Evolutionary conservation across 2,329 filamentous ascomycete species (phyloP).

Genomic region (Aspergillus tamarii): DNA sequence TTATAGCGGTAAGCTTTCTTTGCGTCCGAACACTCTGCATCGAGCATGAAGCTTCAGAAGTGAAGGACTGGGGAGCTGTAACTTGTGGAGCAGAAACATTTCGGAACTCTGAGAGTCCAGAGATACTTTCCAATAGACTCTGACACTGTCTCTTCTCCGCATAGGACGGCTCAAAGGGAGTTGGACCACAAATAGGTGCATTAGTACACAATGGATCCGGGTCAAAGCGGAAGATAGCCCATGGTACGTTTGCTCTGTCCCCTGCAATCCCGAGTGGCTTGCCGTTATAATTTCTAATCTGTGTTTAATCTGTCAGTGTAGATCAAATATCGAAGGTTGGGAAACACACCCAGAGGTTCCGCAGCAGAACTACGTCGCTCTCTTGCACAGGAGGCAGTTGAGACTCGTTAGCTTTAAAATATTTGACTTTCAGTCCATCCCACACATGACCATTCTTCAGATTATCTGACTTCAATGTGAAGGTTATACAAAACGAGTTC

Average conservation of each 20-base stretch:
- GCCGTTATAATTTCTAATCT: slow-evolving; percentile 27
- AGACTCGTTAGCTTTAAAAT: slow-evolving; percentile 59
- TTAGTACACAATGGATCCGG: slow-evolving; percentile 22
- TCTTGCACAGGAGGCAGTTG: slow-evolving; percentile 49
- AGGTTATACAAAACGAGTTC: slow-evolving; percentile 63
- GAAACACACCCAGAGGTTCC: slow-evolving; percentile 56
- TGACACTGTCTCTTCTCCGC: slow-evolving; percentile 35
- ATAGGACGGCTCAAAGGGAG: slow-evolving; percentile 28
- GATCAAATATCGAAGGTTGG: neutral
- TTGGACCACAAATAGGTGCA: slow-evolving; percentile 33
- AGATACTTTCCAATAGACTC: slow-evolving; percentile 29
- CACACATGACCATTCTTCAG: slow-evolving; percentile 47
- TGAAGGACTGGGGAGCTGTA: neutral
- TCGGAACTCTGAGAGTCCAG: slow-evolving; percentile 16
- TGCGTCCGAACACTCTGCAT: slow-evolving; percentile 10
- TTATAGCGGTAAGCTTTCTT: slow-evolving; percentile 60
- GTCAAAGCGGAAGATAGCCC: slow-evolving; percentile 40
- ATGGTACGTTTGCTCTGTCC: slow-evolving; percentile 31
- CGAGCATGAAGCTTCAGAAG: slow-evolving; percentile 10
- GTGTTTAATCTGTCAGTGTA: slow-evolving; percentile 5
- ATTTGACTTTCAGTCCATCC: slow-evolving; percentile 56
- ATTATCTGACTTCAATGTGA: slow-evolving; percentile 63
- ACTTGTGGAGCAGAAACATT: slow-evolving; percentile 1
- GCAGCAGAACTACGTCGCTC: slow-evolving; percentile 69
- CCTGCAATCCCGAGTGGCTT: slow-evolving; percentile 30